Evolutionary conservation across 23 red algal genomes (phyloP), one percentile per base, ranked within the genome.

Genomic region (Gracilaria vermiculophylla): DNA sequence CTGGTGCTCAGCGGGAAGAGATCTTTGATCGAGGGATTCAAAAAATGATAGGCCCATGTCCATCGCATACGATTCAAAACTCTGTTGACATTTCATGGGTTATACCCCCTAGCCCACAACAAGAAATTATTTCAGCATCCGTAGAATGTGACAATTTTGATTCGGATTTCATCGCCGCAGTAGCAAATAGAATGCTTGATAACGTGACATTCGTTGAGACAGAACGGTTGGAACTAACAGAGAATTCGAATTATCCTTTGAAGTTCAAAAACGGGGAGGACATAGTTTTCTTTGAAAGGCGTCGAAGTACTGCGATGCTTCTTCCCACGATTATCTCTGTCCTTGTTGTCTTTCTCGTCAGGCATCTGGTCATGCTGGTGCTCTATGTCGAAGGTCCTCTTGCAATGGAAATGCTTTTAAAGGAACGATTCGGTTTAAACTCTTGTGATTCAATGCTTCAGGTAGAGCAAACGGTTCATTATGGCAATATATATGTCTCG

Each of bases 401-500:
- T 14, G 58, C 58, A 13, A 32, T 64, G 58, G 58, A 64, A 64
- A 64, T 64, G 58, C 32, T 64, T 15, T 15, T 64, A 7, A 64
- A 64, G 29, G 58, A 64, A 6, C 58, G 58, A 32, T 64, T 64
- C 29, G 29, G 7, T 36, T 28, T 64, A 10, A 64, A 64, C 10
- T 64, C 28, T 34, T 64, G 58, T 17, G 58, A 64, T 64, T 64
- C 58, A 25, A 64, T 64, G 58, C 58, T 64, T 64, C 58, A 64
- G 14, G 5, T 64, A 13, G 58, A 64, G 29, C 58, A 64, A 64
- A 64, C 29, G 17, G 58, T 64, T 16, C 35, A 35, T 28, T 64
- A 64, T 16, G 8, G 29, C 14, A 15, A 12, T 16, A n/a, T n/a
- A n/a, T n/a, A n/a, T n/a, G n/a, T n/a, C n/a, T n/a, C n/a, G n/a